phyloP scores from a whole-genome alignment of 1,139 yeast genomes.

The Hyphopichia khmerensis region DNA sequence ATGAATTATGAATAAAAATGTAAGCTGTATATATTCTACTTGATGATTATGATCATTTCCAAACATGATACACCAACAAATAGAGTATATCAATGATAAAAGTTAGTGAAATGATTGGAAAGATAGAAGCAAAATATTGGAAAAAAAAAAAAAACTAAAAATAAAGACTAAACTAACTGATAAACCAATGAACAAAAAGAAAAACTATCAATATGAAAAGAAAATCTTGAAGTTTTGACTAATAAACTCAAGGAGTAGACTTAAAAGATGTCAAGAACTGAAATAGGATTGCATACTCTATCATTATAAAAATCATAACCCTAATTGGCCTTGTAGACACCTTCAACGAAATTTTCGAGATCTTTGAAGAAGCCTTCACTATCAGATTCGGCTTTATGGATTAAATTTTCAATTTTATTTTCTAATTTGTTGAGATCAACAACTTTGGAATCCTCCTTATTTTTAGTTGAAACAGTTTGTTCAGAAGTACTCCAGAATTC shows the following conservation, averaged over 20 bases:
- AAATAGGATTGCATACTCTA: not conserved
- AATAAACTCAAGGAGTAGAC: not conserved
- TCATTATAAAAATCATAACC: not conserved
- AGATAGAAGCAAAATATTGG: too few species aligned
- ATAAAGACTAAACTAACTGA: too few species aligned
- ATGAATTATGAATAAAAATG: too few species aligned
- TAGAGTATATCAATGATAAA: too few species aligned
- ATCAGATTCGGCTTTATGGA: slow-evolving; percentile 17
- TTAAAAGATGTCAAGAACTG: not conserved
- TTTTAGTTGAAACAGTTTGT: slow-evolving; percentile 4
- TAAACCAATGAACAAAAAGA: too few species aligned
- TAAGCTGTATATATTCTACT: too few species aligned
- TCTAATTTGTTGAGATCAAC: slow-evolving; percentile 8
- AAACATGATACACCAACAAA: too few species aligned
- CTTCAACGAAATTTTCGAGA: slow-evolving; percentile 17
- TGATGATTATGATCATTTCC: too few species aligned
- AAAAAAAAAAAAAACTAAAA: too few species aligned
- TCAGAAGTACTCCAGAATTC: slow-evolving; percentile 57
- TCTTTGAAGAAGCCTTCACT: slow-evolving; percentile 19
- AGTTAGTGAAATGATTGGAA: too few species aligned
- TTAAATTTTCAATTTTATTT: slow-evolving; percentile 18
- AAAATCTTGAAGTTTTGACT: not conserved
- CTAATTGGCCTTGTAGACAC: slow-evolving; percentile 14
- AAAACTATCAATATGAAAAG: too few species aligned
- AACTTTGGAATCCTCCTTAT: slow-evolving; percentile 11